Percentiles rank a stretch among this genome's conserved stretches.
Evolutionary conservation across 257 asterid genomes (phyloP).

Genomic region (Rubia yunnanensis): DNA sequence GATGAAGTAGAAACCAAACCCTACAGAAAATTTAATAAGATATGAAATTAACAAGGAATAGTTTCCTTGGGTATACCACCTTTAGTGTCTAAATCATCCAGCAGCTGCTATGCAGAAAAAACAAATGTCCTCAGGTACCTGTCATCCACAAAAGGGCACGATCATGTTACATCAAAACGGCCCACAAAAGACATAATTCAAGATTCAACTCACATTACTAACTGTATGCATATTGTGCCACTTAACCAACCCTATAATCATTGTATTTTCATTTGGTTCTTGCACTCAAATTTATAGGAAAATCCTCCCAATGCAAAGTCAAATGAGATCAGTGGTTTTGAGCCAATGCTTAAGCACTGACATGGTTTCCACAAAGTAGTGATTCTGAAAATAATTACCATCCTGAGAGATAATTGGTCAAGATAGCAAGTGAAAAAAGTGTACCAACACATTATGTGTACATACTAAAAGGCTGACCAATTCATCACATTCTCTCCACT

Average conservation of each 20-base stretch:
- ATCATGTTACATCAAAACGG: slow-evolving; percentile 5
- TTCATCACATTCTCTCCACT: background rate
- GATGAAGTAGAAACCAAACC: background rate
- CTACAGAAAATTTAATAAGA: slow-evolving; percentile 14
- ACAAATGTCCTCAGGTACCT: slow-evolving; percentile 56
- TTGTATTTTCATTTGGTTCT: background rate
- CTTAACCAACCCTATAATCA: slow-evolving; percentile 1
- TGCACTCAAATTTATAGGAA: background rate
- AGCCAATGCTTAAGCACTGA: background rate
- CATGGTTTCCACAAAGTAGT: background rate
- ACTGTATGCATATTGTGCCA: background rate
- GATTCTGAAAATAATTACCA: background rate
- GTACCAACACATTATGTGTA: background rate
- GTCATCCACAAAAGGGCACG: slow-evolving; percentile 17
- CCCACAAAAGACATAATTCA: slow-evolving; percentile 7
- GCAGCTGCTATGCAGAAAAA: slow-evolving; percentile 33
- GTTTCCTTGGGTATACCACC: slow-evolving; percentile 25
- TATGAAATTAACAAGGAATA: slow-evolving; percentile 15
- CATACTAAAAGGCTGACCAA: background rate
- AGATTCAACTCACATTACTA: slow-evolving; percentile 3
- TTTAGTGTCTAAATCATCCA: slow-evolving; percentile 23
- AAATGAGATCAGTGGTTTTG: background rate
- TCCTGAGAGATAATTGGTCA: background rate
- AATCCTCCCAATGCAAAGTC: background rate
- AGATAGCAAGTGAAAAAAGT: background rate